Conservation (phyloP, 2,329 filamentous ascomycete species). For the Pestalotiopsis fici region DNA sequence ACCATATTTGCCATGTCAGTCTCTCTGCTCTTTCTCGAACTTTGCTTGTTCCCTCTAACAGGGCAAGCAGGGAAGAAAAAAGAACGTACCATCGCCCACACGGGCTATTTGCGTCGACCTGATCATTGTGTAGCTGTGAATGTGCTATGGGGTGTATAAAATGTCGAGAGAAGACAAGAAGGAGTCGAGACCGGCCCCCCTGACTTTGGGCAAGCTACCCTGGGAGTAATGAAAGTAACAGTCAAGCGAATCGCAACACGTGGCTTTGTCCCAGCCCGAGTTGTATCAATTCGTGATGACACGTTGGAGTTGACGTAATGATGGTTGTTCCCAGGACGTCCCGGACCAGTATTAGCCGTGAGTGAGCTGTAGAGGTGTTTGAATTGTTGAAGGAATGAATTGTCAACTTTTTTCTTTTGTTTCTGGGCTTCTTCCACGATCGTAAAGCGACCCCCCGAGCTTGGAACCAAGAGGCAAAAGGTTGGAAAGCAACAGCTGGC, state of each 20-base stretch:
- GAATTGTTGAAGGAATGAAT: no score
- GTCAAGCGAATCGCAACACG: slow-evolving; percentile 7
- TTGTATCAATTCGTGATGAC: background rate
- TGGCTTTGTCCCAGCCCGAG: slow-evolving; percentile 9
- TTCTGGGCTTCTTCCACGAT: background rate
- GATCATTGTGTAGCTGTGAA: slow-evolving; percentile 61
- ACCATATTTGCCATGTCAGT: slow-evolving; percentile 18
- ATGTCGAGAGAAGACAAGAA: background rate
- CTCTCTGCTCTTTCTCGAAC: background rate
- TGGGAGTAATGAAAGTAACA: background rate
- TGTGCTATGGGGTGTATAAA: background rate
- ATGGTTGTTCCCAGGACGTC: background rate
- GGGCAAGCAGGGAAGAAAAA: slow-evolving; percentile 12
- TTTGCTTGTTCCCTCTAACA: background rate
- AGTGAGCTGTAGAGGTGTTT: background rate
- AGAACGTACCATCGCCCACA: slow-evolving; percentile 70
- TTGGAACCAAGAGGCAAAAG: background rate
- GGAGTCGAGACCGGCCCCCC: background rate
- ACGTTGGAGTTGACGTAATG: background rate
- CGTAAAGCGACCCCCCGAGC: background rate
- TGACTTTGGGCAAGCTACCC: background rate
- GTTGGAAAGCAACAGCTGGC: background rate
- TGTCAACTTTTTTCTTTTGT: background rate
- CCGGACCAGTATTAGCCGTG: background rate
- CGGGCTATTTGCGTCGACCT: slow-evolving; percentile 91